A percentile compares a stretch with the other conserved stretches of the same genome.
Conservation (phyloP, 2,329 filamentous ascomycete species). For the Dichotomopilus funicola region DNA sequence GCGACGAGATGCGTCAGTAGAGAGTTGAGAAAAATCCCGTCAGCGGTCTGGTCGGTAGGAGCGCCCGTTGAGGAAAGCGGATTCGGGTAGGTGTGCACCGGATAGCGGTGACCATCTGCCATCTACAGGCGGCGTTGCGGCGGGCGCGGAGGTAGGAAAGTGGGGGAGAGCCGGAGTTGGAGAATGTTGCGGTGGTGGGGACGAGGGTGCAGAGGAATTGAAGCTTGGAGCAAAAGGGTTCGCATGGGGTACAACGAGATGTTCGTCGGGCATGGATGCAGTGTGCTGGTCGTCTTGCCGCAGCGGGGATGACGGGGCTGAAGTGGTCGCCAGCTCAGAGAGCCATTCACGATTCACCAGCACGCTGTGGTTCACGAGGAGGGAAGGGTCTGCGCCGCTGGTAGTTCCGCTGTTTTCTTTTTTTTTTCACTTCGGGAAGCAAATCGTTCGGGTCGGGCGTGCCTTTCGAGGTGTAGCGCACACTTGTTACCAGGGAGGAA, state of each 20-base stretch:
- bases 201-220: slow-evolving; percentile 17
- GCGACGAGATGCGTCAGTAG: slow-evolving; percentile 30
- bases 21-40: slow-evolving; percentile 29
- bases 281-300: slow-evolving; percentile 18
- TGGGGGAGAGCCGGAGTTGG: neutral
- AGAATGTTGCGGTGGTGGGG: neutral
- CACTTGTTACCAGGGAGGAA: neutral
- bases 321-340: slow-evolving; percentile 15
- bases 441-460: neutral
- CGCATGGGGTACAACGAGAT: slow-evolving; percentile 23
- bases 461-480: neutral
- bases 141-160: slow-evolving; percentile 6
- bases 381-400: neutral
- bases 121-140: slow-evolving; percentile 43
- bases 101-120: slow-evolving; percentile 63
- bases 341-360: slow-evolving; percentile 25
- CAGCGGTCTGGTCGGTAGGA: slow-evolving; percentile 37
- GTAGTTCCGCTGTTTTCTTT: neutral
- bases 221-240: slow-evolving; percentile 25
- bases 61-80: slow-evolving; percentile 51
- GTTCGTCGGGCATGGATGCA: slow-evolving; percentile 26
- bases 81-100: slow-evolving; percentile 52
- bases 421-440: too few species aligned
- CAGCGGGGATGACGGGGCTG: slow-evolving; percentile 9
- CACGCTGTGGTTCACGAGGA: neutral